These are phyloP conservation scores for Solanum verrucosum DNA, from an alignment of 257 asterid genomes.

Conservation along the genomic window DNA sequence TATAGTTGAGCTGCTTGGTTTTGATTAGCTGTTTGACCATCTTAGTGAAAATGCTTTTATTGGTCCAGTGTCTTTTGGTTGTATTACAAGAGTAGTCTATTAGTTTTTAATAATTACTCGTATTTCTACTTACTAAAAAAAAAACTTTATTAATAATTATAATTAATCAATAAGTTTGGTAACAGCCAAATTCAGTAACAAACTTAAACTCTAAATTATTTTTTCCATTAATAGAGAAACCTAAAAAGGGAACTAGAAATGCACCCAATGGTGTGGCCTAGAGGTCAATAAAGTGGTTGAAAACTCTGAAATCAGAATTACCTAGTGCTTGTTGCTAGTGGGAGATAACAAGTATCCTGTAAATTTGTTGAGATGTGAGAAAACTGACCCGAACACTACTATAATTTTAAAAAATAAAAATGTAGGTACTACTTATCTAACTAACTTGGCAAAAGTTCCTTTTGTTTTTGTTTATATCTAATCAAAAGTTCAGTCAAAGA, in stretches of 20 bases:
- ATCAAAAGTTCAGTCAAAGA: background rate
- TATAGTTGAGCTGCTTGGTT: background rate
- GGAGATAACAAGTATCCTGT: too few species aligned
- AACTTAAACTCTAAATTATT: background rate
- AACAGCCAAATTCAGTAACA: background rate
- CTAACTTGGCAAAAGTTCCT: background rate
- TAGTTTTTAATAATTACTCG: background rate
- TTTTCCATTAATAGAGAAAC: background rate
- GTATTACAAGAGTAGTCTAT: background rate
- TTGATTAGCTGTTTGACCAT: background rate
- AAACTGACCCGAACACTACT: too few species aligned
- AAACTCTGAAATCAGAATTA: too few species aligned
- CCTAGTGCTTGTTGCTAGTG: too few species aligned
- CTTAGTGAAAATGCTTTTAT: background rate
- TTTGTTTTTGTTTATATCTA: background rate
- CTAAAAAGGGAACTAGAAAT: background rate
- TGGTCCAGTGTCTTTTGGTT: background rate
- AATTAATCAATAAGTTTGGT: too few species aligned
- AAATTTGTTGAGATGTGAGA: too few species aligned
- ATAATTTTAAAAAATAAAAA: too few species aligned
- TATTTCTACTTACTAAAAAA: background rate
- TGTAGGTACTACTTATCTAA: background rate
- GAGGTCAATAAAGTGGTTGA: too few species aligned
- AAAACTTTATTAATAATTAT: background rate
- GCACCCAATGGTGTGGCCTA: too few species aligned